Conservation (phyloP, 768 basidiomycete species). For the Boletus pseudo-olivaceus region DNA sequence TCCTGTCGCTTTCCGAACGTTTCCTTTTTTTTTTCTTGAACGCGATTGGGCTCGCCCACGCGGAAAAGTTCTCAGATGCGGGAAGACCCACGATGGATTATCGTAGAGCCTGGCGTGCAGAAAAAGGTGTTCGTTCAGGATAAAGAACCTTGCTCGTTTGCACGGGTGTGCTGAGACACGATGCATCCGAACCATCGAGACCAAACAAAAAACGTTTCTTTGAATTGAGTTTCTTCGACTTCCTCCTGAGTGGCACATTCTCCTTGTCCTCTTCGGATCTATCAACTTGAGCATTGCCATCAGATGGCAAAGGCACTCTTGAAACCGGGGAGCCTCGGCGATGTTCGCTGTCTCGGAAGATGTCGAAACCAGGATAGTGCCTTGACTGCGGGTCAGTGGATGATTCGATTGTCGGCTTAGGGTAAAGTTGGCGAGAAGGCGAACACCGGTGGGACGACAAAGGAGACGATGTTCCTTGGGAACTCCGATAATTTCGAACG, state of each 20-base stretch:
- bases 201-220: constrained; percentile 20
- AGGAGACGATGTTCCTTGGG: constrained; percentile 9
- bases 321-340: constrained; percentile 1
- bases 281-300: background rate
- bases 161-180: background rate
- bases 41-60: background rate
- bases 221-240: constrained; percentile 37
- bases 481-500: constrained; percentile 4
- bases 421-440: constrained; percentile 18
- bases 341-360: constrained; percentile 45
- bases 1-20: background rate
- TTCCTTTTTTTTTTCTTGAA: background rate
- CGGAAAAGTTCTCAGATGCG: background rate
- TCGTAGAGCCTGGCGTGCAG: constrained; percentile 17
- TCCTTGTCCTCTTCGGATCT: constrained; percentile 51
- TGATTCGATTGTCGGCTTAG: constrained; percentile 36
- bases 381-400: constrained; percentile 49
- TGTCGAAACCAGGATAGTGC: constrained; percentile 66
- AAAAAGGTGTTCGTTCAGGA: constrained; percentile 15
- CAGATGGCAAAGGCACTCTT: constrained; percentile 1
- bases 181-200: background rate
- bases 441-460: constrained; percentile 12
- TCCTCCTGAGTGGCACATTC: constrained; percentile 51
- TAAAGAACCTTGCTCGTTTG: constrained; percentile 10
- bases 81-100: constrained; percentile 3